phyloP scores from a whole-genome alignment of 805 yeast genomes.

The Hanseniaspora jakobsenii region DNA sequence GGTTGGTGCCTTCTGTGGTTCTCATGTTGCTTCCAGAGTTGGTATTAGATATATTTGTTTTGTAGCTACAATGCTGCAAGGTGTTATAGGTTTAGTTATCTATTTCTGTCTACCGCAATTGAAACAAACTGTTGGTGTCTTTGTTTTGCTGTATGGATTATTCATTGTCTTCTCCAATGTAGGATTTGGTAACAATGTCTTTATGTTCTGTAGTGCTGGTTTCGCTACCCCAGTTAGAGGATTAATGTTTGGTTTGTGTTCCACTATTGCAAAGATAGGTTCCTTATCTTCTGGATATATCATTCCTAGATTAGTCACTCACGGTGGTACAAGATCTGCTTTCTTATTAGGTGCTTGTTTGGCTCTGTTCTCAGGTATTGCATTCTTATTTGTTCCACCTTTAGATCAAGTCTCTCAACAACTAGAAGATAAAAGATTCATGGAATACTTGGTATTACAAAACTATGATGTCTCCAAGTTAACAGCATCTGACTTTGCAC shows the following conservation, averaged over 20 bases:
- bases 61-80: conserved; percentile 59
- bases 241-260: conserved; percentile 79
- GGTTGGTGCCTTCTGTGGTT: conserved; percentile 85
- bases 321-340: conserved; percentile 40
- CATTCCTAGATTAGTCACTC: conserved; percentile 67
- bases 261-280: conserved; percentile 84
- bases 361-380: conserved; percentile 37
- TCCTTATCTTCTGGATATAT: conserved; percentile 84
- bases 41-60: conserved; percentile 79
- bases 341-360: conserved; percentile 54
- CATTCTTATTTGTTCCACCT: conserved; percentile 44
- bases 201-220: conserved; percentile 75
- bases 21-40: conserved; percentile 60
- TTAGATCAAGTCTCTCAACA: conserved; percentile 74
- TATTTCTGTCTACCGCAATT: conserved; percentile 54
- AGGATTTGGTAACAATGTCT: conserved; percentile 90
- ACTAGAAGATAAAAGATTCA: conserved; percentile 61
- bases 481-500: neutral
- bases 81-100: conserved; percentile 70
- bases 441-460: conserved; percentile 48
- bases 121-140: conserved; percentile 54
- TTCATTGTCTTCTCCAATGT: conserved; percentile 81
- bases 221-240: conserved; percentile 81
- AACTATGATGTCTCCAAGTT: conserved; percentile 49
- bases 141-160: conserved; percentile 78